Evolutionary conservation across 805 yeast genomes (phyloP).

Genomic region (Yarrowia alimentaria): DNA sequence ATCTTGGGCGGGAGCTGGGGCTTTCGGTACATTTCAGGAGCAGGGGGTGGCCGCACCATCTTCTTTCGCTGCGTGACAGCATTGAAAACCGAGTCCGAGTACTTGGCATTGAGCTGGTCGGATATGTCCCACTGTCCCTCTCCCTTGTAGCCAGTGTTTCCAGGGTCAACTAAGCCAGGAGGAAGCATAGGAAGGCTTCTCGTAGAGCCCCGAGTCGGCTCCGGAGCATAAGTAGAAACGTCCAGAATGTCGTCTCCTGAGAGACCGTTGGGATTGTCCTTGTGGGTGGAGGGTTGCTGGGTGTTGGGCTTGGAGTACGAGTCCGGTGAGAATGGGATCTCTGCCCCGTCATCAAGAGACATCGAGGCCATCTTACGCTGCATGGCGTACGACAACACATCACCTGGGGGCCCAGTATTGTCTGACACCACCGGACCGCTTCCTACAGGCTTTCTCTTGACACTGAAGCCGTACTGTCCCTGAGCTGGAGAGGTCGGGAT

Average conservation of each 20-base stretch:
- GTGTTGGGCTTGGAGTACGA: slow-evolving; percentile 28
- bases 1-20: slow-evolving; percentile 35
- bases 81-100: slow-evolving; percentile 40
- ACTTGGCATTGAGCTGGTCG: slow-evolving; percentile 41
- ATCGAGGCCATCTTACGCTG: slow-evolving; percentile 18
- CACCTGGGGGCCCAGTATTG: background rate
- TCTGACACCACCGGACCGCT: slow-evolving; percentile 1
- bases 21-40: slow-evolving; percentile 27
- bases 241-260: slow-evolving; percentile 31
- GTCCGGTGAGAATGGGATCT: slow-evolving; percentile 34
- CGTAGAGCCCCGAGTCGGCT: slow-evolving; percentile 31
- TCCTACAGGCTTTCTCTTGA: slow-evolving; percentile 21
- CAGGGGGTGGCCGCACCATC: background rate
- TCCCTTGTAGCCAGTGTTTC: slow-evolving; percentile 33
- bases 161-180: slow-evolving; percentile 32
- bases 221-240: slow-evolving; percentile 35
- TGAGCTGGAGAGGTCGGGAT: slow-evolving; percentile 22
- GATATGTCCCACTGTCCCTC: slow-evolving; percentile 37
- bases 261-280: slow-evolving; percentile 6
- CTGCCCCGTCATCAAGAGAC: slow-evolving; percentile 15
- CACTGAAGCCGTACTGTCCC: slow-evolving; percentile 21
- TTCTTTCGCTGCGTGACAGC: slow-evolving; percentile 29
- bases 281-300: background rate
- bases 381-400: slow-evolving; percentile 15
- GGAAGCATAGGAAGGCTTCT: slow-evolving; percentile 31